Percentiles rank a stretch among this genome's conserved stretches.
Evolutionary conservation across 83 land plant species (phyloP).

Genomic region (Thuja plicata): DNA sequence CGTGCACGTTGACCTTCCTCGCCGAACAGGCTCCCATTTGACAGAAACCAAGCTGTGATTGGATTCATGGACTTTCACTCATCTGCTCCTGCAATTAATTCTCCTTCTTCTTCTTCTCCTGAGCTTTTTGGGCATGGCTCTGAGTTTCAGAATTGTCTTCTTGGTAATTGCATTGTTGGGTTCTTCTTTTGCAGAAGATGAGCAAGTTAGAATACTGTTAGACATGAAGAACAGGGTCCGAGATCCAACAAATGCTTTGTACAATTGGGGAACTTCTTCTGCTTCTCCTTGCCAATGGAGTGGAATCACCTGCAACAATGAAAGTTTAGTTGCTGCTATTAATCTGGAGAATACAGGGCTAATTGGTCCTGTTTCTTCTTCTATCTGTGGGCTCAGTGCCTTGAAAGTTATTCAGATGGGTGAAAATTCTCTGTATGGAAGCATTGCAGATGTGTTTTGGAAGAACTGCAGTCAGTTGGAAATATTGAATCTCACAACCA

Average conservation of each 20-base stretch:
- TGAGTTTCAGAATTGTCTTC: not conserved
- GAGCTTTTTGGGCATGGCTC: not conserved
- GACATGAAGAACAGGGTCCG: not conserved
- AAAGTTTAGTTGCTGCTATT: conserved; percentile 26
- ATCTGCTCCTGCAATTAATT: not conserved
- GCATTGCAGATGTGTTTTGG: conserved; percentile 31
- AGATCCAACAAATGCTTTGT: not conserved
- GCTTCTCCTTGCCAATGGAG: conserved; percentile 32
- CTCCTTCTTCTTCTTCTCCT: too few relatives aligned
- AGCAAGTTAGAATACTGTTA: not conserved
- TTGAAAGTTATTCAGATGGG: conserved; percentile 32
- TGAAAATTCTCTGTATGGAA: conserved; percentile 26
- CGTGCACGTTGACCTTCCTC: conserved; percentile 30
- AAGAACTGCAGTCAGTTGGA: conserved; percentile 47
- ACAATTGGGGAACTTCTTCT: not conserved
- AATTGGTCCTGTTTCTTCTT: conserved; percentile 28
- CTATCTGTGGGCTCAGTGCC: conserved; percentile 42
- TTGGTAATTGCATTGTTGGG: not conserved
- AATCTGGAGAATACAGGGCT: conserved; percentile 23
- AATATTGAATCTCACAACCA: conserved; percentile 31
- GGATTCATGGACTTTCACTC: not conserved
- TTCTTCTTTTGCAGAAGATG: not conserved
- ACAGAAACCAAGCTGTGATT: not conserved
- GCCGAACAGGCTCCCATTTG: not conserved
- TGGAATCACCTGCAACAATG: conserved; percentile 46